Evolutionary conservation across 768 basidiomycete genomes (phyloP).

Genomic region (Strobilomyces echinocephalus): DNA sequence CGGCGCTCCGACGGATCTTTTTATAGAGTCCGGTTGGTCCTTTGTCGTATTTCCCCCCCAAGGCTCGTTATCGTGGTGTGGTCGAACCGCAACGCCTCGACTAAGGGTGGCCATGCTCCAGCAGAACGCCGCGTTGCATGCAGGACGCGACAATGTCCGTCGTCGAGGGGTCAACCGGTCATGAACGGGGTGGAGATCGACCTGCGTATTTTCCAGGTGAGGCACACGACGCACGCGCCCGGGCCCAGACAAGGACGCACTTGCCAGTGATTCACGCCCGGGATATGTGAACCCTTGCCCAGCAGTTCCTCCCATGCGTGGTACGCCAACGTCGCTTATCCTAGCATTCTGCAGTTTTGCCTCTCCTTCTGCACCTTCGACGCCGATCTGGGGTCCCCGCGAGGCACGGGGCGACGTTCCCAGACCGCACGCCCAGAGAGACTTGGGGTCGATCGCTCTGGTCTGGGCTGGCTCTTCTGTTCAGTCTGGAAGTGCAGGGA

Average conservation of each 20-base stretch:
- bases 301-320: slow-evolving; percentile 53
- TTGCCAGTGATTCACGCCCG: slow-evolving; percentile 53
- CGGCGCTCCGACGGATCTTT: slow-evolving; percentile 1
- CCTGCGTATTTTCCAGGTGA: slow-evolving; percentile 26
- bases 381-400: slow-evolving; percentile 1
- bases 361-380: not conserved
- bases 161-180: slow-evolving; percentile 32
- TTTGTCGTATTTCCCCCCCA: slow-evolving; percentile 48
- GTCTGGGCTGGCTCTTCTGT: slow-evolving; percentile 42
- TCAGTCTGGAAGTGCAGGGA: slow-evolving; percentile 70
- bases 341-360: not conserved
- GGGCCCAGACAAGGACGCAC: slow-evolving; percentile 20
- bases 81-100: slow-evolving; percentile 53
- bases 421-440: slow-evolving; percentile 40
- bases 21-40: slow-evolving; percentile 40
- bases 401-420: slow-evolving; percentile 2
- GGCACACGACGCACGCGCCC: slow-evolving; percentile 1
- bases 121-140: slow-evolving; percentile 49
- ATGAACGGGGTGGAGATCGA: slow-evolving; percentile 66
- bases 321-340: slow-evolving; percentile 5
- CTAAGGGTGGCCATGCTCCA: slow-evolving; percentile 45
- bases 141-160: slow-evolving; percentile 56
- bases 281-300: slow-evolving; percentile 42
- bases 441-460: slow-evolving; percentile 44
- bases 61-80: slow-evolving; percentile 48